Conservation (phyloP, 192 early-diverging fungal genomes). For the Pilaira anomala region DNA sequence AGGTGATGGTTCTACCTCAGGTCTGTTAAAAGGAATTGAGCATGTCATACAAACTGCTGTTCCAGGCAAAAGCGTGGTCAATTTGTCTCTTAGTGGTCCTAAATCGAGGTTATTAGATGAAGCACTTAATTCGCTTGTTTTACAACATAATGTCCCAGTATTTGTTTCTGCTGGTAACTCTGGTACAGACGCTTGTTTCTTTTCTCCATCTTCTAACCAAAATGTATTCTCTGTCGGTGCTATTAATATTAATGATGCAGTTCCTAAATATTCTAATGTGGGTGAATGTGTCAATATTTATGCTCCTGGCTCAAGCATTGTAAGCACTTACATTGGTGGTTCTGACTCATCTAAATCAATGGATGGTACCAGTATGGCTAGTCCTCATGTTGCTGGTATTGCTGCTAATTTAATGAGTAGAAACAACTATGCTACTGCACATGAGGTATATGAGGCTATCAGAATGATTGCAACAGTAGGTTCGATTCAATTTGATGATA, state of each 20-base stretch:
- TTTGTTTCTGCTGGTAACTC: slow-evolving; percentile 63
- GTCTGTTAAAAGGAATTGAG: slow-evolving; percentile 40
- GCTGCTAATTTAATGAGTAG: slow-evolving; percentile 40
- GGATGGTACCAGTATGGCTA: slow-evolving; percentile 55
- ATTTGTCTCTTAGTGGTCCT: slow-evolving; percentile 61
- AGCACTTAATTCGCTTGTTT: slow-evolving; percentile 31
- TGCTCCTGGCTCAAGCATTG: slow-evolving; percentile 57
- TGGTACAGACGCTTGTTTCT: slow-evolving; percentile 51
- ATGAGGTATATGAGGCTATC: slow-evolving; percentile 36
- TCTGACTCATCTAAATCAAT: slow-evolving; percentile 24
- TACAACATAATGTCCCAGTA: slow-evolving; percentile 41
- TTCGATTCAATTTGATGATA: background rate
- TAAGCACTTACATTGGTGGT: slow-evolving; percentile 35
- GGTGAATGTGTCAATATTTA: slow-evolving; percentile 62
- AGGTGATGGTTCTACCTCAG: slow-evolving; percentile 49
- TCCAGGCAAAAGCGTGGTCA: slow-evolving; percentile 46
- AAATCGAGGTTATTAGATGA: slow-evolving; percentile 43
- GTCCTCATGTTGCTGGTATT: slow-evolving; percentile 48
- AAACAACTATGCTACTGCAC: slow-evolving; percentile 17
- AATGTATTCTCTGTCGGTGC: slow-evolving; percentile 49
- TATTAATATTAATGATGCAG: slow-evolving; percentile 33
- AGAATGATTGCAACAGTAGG: slow-evolving; percentile 11
- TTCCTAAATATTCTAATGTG: slow-evolving; percentile 47
- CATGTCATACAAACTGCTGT: slow-evolving; percentile 23
- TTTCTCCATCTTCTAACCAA: slow-evolving; percentile 45